phyloP scores from a whole-genome alignment of 208 protist species.

The Leishmania mexicana region DNA sequence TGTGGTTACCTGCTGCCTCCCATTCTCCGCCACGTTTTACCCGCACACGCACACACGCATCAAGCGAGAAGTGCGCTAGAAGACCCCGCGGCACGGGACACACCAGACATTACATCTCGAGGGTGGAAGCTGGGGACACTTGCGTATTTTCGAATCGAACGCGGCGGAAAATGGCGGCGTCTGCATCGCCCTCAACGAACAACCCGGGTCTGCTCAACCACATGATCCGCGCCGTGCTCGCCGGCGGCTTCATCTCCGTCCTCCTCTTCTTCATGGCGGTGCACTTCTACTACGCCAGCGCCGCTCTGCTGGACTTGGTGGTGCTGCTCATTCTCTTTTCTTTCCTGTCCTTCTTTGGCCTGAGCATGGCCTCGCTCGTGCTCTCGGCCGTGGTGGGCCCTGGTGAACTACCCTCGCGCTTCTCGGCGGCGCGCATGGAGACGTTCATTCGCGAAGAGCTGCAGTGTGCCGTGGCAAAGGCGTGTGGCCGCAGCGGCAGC shows the following conservation, averaged over 20 bases:
- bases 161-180: neutral
- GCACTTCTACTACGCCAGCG: conserved; percentile 29
- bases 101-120: neutral
- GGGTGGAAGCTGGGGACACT: neutral
- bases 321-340: conserved; percentile 19
- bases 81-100: neutral
- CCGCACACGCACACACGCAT: conserved; percentile 20
- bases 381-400: conserved; percentile 24
- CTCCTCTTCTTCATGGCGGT: conserved; percentile 18
- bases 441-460: conserved; percentile 47
- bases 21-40: neutral
- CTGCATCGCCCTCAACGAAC: conserved; percentile 1
- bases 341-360: conserved; percentile 19
- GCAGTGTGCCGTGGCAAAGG: conserved; percentile 23
- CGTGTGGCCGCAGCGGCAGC: conserved; percentile 4
- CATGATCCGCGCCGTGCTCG: conserved; percentile 4
- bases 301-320: conserved; percentile 21
- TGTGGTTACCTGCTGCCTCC: neutral
- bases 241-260: conserved; percentile 7
- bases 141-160: neutral
- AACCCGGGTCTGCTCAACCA: conserved; percentile 28
- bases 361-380: conserved; percentile 23
- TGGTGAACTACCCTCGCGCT: conserved; percentile 37
- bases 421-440: conserved; percentile 44
- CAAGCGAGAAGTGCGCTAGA: neutral